Conservation (phyloP, 805 yeast species). For the Saccharomycopsis microspora region DNA sequence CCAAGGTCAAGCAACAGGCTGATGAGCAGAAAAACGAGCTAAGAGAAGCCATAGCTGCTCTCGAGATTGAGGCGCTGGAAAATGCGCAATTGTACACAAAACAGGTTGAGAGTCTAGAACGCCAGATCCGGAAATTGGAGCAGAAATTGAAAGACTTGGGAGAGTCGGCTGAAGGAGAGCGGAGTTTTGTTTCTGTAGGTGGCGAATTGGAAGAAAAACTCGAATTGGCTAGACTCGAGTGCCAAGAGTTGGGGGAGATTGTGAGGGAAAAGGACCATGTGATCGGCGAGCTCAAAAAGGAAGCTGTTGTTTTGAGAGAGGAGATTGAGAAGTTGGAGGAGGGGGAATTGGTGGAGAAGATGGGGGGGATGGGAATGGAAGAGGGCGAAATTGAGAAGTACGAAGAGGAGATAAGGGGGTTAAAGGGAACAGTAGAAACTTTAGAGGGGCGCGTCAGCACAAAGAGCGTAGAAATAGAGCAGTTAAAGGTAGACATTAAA, state of each 20-base stretch:
- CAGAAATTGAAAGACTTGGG: slow-evolving; percentile 3
- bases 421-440: no score
- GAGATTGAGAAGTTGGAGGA: no score
- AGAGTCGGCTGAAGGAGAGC: background rate
- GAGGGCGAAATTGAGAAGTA: no score
- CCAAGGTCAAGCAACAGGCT: slow-evolving; percentile 34
- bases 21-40: slow-evolving; percentile 49
- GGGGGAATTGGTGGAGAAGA: no score
- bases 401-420: no score
- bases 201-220: background rate
- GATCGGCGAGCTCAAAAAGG: slow-evolving; percentile 1
- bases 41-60: slow-evolving; percentile 43
- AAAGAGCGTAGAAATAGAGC: no score
- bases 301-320: background rate
- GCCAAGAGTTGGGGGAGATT: background rate
- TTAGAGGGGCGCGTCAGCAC: no score
- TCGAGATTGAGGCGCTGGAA: slow-evolving; percentile 44
- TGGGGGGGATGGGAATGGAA: no score
- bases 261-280: slow-evolving; percentile 1
- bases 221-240: no score
- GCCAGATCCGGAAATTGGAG: slow-evolving; percentile 4
- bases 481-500: no score
- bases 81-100: slow-evolving; percentile 36
- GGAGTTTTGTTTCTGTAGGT: slow-evolving; percentile 22
- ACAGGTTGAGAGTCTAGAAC: slow-evolving; percentile 20